A percentile compares a stretch with the other conserved stretches of the same genome.
Evolutionary conservation across 371 early-diverging fungal genomes (phyloP).

Genomic region (Polyrhizophydium stewartii): DNA sequence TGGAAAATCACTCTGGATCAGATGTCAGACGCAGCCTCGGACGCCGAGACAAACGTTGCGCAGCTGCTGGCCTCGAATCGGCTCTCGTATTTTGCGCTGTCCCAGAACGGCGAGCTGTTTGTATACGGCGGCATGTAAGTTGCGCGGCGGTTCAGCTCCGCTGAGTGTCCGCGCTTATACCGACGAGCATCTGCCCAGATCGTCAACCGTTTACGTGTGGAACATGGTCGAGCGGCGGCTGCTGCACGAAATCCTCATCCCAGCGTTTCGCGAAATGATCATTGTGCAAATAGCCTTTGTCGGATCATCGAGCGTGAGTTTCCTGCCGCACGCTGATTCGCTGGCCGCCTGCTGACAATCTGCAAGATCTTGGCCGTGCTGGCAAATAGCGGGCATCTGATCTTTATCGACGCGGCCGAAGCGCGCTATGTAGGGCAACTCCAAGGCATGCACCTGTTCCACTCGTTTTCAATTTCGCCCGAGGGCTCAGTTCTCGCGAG

Average conservation of each 20-base stretch:
- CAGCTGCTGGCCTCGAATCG: not conserved
- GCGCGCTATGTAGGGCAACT: conserved; percentile 38
- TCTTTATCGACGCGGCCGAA: conserved; percentile 37
- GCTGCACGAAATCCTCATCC: conserved; percentile 41
- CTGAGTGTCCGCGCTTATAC: not conserved
- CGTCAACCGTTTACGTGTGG: conserved; percentile 38
- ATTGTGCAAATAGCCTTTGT: conserved; percentile 41
- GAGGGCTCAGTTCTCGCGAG: conserved; percentile 37
- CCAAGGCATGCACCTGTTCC: conserved; percentile 32
- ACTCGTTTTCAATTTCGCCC: conserved; percentile 41
- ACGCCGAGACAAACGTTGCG: not conserved
- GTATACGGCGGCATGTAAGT: conserved; percentile 37
- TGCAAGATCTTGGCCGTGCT: conserved; percentile 34
- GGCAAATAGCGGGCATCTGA: conserved; percentile 30
- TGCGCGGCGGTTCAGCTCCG: not conserved
- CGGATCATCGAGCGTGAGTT: conserved; percentile 25
- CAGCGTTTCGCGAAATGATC: conserved; percentile 20
- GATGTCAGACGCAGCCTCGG: conserved; percentile 12
- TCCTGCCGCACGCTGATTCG: not conserved
- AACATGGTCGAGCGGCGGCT: conserved; percentile 36
- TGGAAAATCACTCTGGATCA: conserved; percentile 40
- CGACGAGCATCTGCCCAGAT: conserved; percentile 6
- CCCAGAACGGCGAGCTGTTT: conserved; percentile 34
- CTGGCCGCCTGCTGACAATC: not conserved
- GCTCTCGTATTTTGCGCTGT: conserved; percentile 19